phyloP scores from a whole-genome alignment of 805 yeast species.

The Monosporozyma unispora region DNA sequence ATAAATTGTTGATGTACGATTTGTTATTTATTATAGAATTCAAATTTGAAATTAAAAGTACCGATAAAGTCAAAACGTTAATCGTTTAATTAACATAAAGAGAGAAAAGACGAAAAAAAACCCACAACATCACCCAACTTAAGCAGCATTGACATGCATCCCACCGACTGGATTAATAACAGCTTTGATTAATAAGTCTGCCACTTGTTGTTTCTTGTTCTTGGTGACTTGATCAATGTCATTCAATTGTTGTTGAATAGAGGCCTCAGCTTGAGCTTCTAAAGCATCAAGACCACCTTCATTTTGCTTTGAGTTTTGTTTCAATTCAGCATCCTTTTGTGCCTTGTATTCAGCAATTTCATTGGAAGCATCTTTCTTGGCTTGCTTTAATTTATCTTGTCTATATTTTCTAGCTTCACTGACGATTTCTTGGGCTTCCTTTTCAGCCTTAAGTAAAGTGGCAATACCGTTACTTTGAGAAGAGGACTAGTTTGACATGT shows the following conservation, averaged over 20 bases:
- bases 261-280: constrained; percentile 68
- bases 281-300: constrained; percentile 42
- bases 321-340: constrained; percentile 75
- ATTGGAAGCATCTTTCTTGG: constrained; percentile 83
- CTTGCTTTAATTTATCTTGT: constrained; percentile 78
- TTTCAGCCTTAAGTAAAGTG: constrained; percentile 61
- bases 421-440: constrained; percentile 94
- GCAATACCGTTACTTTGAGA: constrained; percentile 29
- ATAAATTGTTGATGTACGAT: too few species aligned
- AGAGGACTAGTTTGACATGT: background rate
- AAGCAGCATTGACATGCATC: constrained; percentile 64
- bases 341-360: constrained; percentile 83
- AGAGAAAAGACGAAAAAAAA: background rate
- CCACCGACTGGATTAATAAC: constrained; percentile 73
- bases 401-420: constrained; percentile 81
- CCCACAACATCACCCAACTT: background rate
- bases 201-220: constrained; percentile 57
- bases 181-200: constrained; percentile 69
- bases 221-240: constrained; percentile 57
- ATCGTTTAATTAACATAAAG: background rate
- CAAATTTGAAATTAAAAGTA: too few species aligned
- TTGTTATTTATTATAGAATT: too few species aligned
- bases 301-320: constrained; percentile 61
- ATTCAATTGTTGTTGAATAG: constrained; percentile 61
- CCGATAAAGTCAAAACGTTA: background rate